These are phyloP conservation scores for Trichosporon sp. DNA, from an alignment of 1,284 basidiomycete species.

Conservation along the genomic window DNA sequence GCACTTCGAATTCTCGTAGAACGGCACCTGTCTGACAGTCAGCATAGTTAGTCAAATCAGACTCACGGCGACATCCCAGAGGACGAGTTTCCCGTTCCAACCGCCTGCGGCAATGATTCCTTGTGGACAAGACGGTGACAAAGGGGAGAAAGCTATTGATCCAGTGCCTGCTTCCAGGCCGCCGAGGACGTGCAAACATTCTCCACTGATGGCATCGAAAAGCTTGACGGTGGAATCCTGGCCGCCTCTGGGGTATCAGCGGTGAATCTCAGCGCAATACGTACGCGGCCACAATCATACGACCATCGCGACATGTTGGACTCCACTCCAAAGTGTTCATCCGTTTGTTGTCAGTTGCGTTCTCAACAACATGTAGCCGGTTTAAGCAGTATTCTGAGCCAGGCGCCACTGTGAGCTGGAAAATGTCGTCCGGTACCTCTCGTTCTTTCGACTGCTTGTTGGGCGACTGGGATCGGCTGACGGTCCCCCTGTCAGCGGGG, in stretches of 20 bases:
- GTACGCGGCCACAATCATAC: constrained; percentile 43
- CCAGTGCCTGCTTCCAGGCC: constrained; percentile 39
- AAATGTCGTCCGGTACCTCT: constrained; percentile 23
- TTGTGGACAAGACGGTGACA: constrained; percentile 14
- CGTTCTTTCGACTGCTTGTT: constrained; percentile 18
- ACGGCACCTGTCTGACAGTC: constrained; percentile 25
- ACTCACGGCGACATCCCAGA: constrained; percentile 42
- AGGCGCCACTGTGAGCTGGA: constrained; percentile 21
- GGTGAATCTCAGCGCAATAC: constrained; percentile 7
- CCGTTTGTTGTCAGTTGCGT: constrained; percentile 35
- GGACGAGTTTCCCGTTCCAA: constrained; percentile 34
- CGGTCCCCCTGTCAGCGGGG: constrained; percentile 26
- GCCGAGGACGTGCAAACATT: constrained; percentile 28
- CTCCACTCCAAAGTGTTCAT: constrained; percentile 42
- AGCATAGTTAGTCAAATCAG: neutral
- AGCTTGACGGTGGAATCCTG: constrained; percentile 42
- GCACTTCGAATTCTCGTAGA: constrained; percentile 22
- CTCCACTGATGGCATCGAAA: constrained; percentile 33
- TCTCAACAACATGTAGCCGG: constrained; percentile 32
- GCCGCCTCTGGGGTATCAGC: constrained; percentile 26
- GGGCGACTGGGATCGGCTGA: constrained; percentile 17
- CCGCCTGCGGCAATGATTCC: constrained; percentile 38
- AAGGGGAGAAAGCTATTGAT: constrained; percentile 37
- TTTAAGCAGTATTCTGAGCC: constrained; percentile 31
- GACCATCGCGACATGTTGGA: constrained; percentile 21